Conservation (phyloP, 495 filamentous ascomycete genomes). For the Geopyxis carbonaria region DNA sequence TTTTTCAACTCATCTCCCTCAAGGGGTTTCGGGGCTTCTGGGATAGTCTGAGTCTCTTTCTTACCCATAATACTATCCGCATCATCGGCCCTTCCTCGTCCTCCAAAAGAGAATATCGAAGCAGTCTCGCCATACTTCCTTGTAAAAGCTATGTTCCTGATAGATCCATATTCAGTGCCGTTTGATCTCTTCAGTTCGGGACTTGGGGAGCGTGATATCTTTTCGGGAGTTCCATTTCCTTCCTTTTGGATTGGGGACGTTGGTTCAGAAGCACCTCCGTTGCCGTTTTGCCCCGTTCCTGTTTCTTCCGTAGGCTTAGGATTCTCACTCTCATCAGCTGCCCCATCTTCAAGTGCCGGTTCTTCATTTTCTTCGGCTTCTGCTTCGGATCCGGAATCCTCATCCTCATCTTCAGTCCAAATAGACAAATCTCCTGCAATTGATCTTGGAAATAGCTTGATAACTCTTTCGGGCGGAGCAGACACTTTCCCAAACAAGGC, state of each 20-base stretch:
- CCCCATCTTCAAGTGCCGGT: constrained; percentile 4
- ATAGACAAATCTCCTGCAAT: constrained; percentile 68
- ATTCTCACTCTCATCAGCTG: constrained; percentile 4
- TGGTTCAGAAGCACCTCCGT: not conserved
- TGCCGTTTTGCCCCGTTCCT: constrained; percentile 10
- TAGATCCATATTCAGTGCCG: not conserved
- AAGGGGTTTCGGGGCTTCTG: constrained; percentile 16
- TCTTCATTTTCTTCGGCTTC: constrained; percentile 19
- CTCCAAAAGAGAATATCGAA: constrained; percentile 23
- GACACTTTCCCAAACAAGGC: constrained; percentile 74
- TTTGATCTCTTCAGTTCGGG: not conserved
- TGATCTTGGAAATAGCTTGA: constrained; percentile 62
- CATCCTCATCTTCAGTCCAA: constrained; percentile 32
- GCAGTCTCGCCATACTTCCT: constrained; percentile 15
- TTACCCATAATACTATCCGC: constrained; percentile 12
- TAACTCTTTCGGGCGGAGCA: constrained; percentile 76
- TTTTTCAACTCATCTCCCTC: constrained; percentile 66
- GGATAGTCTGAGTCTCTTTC: constrained; percentile 15
- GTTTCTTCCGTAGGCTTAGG: constrained; percentile 6
- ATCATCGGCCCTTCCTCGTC: constrained; percentile 6
- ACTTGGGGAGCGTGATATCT: not conserved
- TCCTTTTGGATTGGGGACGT: constrained; percentile 10
- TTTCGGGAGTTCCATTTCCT: constrained; percentile 1
- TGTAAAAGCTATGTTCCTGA: constrained; percentile 2
- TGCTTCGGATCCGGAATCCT: constrained; percentile 28